Percentiles rank a stretch among this genome's conserved stretches.
Conservation (phyloP, 139 green algal species). For the Nannochloris sp. region DNA sequence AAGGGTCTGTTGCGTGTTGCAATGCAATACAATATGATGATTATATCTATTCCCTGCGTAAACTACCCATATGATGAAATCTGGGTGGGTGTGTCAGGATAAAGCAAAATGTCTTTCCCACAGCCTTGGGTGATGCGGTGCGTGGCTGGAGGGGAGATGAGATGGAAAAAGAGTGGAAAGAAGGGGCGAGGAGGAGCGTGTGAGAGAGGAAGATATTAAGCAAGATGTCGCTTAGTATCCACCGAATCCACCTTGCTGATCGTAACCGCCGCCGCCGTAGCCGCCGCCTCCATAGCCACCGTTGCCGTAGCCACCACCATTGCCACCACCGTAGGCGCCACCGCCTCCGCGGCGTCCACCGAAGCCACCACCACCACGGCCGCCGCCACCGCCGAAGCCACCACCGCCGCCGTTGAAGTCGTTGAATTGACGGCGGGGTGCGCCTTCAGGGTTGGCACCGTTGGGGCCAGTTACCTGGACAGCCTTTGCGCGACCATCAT, state of each 20-base stretch:
- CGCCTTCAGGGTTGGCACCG: conserved; percentile 32
- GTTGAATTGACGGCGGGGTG: conserved; percentile 23
- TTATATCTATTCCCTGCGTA: background rate
- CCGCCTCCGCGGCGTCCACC: conserved; percentile 7
- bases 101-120: background rate
- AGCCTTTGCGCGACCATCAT: conserved; percentile 51
- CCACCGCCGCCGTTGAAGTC: conserved; percentile 15
- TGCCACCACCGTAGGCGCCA: conserved; percentile 2
- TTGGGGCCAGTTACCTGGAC: conserved; percentile 37
- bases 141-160: background rate
- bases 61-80: background rate
- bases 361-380: conserved; percentile 6
- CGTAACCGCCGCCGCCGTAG: conserved; percentile 10
- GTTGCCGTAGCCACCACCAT: conserved; percentile 21
- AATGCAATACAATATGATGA: too few species aligned
- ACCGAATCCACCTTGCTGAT: conserved; percentile 16
- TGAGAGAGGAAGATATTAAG: background rate
- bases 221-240: background rate
- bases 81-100: background rate
- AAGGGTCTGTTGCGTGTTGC: too few species aligned
- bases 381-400: conserved; percentile 1
- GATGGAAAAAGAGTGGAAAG: background rate
- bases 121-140: background rate
- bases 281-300: conserved; percentile 12
- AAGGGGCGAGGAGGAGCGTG: background rate